Evolutionary conservation across 2,329 filamentous ascomycete species (phyloP).

Genomic region (Monosporascus sp.): DNA sequence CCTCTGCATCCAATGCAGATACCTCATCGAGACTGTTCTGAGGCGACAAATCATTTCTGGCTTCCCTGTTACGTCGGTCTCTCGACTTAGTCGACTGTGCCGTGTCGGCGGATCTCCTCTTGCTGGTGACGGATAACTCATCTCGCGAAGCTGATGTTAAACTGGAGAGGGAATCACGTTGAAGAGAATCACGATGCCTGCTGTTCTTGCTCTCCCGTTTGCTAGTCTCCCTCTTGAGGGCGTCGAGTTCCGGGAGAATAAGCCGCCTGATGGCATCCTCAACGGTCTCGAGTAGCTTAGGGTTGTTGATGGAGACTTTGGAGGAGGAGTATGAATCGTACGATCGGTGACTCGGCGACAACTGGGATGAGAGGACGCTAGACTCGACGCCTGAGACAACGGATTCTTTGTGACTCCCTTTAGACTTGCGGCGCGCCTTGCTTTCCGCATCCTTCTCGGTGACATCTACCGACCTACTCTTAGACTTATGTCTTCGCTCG

Average conservation of each 20-base stretch:
- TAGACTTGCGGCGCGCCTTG: conserved; percentile 45
- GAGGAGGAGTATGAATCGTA: conserved; percentile 52
- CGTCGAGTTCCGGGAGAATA: conserved; percentile 86
- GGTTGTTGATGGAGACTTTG: conserved; percentile 81
- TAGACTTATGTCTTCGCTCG: conserved; percentile 46
- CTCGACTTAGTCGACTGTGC: conserved; percentile 47
- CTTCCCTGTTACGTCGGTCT: conserved; percentile 47
- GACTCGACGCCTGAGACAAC: conserved; percentile 49
- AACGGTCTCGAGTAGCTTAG: conserved; percentile 82
- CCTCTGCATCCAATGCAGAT: conserved; percentile 37
- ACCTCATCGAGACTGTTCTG: conserved; percentile 44
- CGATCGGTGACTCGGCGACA: conserved; percentile 51
- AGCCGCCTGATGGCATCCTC: conserved; percentile 88
- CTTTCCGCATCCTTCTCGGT: conserved; percentile 45
- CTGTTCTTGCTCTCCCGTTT: conserved; percentile 56
- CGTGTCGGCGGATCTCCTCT: conserved; percentile 47
- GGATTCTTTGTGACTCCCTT: conserved; percentile 48
- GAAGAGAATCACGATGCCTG: conserved; percentile 40
- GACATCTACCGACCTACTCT: conserved; percentile 45
- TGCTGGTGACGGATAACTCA: conserved; percentile 46
- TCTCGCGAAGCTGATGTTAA: conserved; percentile 51
- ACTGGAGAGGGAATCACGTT: conserved; percentile 48
- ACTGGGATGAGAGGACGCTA: conserved; percentile 48
- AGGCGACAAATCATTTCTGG: conserved; percentile 49
- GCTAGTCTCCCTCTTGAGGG: conserved; percentile 85